phyloP scores from a whole-genome alignment of 768 basidiomycete genomes.

The Leccinum subtestaceum region DNA sequence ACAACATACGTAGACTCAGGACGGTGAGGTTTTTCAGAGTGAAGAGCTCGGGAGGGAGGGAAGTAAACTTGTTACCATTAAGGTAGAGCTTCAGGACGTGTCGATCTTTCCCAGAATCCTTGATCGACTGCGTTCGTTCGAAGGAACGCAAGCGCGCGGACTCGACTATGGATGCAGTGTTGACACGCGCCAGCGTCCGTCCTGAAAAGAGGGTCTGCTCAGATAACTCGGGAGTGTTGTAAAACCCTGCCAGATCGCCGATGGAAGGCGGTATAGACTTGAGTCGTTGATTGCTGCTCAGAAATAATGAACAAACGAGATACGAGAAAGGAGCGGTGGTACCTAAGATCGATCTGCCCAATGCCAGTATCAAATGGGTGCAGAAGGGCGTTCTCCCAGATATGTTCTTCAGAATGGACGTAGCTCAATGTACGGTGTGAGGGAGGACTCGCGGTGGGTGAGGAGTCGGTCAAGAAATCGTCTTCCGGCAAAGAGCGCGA shows the following conservation, averaged over 20 bases:
- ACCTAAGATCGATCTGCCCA: conserved; percentile 58
- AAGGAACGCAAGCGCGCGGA: conserved; percentile 23
- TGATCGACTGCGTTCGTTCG: conserved; percentile 27
- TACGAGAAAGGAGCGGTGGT: conserved; percentile 16
- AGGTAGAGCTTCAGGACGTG: conserved; percentile 58
- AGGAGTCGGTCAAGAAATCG: conserved; percentile 16
- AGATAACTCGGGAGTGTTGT: conserved; percentile 38
- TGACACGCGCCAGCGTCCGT: conserved; percentile 34
- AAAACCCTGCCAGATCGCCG: conserved; percentile 45
- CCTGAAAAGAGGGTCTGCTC: conserved; percentile 27
- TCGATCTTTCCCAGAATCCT: conserved; percentile 38
- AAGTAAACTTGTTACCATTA: conserved; percentile 49
- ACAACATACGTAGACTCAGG: conserved; percentile 57
- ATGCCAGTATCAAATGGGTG: conserved; percentile 45
- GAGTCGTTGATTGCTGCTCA: conserved; percentile 37
- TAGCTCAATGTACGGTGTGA: conserved; percentile 17
- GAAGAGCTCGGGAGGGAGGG: conserved; percentile 58
- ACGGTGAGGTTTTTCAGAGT: conserved; percentile 54
- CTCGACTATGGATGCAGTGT: conserved; percentile 33
- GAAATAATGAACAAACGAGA: conserved; percentile 13
- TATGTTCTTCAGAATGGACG: conserved; percentile 31
- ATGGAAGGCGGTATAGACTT: conserved; percentile 49
- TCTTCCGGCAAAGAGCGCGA: conserved; percentile 27
- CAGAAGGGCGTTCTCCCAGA: conserved; percentile 50
- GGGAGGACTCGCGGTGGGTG: conserved; percentile 10